A percentile compares a stretch with the other conserved stretches of the same genome.
phyloP scores from a whole-genome alignment of 495 filamentous ascomycete genomes.

The Penicillium desertorum region DNA sequence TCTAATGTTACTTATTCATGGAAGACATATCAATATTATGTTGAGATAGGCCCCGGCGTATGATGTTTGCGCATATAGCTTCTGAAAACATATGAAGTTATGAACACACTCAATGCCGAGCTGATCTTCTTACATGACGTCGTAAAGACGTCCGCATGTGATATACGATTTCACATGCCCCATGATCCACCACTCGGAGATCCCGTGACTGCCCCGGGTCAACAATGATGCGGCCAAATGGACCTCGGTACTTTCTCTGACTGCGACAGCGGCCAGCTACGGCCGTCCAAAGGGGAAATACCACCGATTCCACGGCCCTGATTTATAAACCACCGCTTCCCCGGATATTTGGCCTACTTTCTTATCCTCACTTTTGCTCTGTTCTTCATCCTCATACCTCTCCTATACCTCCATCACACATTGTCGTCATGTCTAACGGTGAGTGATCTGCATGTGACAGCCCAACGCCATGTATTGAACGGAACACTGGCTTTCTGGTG shows the following conservation, averaged over 20 bases:
- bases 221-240: constrained; percentile 34
- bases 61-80: neutral
- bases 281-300: constrained; percentile 37
- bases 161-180: constrained; percentile 7
- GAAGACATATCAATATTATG: neutral
- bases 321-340: constrained; percentile 29
- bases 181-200: constrained; percentile 7
- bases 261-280: constrained; percentile 19
- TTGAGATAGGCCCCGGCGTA: neutral
- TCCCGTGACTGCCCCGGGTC: constrained; percentile 40
- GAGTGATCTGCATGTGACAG: constrained; percentile 20
- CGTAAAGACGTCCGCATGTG: neutral
- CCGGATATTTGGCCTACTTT: constrained; percentile 14
- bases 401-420: constrained; percentile 12
- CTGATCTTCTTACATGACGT: constrained; percentile 1
- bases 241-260: constrained; percentile 40
- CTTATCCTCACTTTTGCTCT: constrained; percentile 14
- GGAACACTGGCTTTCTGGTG: neutral
- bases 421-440: constrained; percentile 49
- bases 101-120: neutral
- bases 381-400: constrained; percentile 13
- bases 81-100: neutral
- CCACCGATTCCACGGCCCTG: constrained; percentile 27
- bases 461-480: neutral
- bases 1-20: neutral